A percentile compares a stretch with the other conserved stretches of the same genome.
These are phyloP conservation scores for Phytophthora melonis DNA, from an alignment of 352 stramenopile genomes.

Conservation along the genomic window DNA sequence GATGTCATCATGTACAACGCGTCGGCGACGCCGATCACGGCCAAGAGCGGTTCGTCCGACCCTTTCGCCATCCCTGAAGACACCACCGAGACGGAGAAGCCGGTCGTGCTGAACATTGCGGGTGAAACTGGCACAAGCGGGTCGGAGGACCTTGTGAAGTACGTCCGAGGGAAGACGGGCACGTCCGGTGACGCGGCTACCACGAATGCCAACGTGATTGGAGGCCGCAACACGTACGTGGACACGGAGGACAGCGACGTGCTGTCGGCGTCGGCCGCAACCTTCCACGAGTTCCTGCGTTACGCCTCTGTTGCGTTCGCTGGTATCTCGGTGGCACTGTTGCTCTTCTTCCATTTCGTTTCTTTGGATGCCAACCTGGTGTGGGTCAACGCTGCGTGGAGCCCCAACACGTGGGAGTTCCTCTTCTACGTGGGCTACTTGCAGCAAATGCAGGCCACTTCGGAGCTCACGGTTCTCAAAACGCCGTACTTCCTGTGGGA, in stretches of 20 bases:
- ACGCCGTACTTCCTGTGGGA: conserved; percentile 75
- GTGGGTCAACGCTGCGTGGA: conserved; percentile 60
- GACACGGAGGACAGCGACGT: conserved; percentile 55
- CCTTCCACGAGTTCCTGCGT: conserved; percentile 69
- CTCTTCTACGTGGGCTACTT: conserved; percentile 73
- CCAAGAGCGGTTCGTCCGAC: conserved; percentile 43
- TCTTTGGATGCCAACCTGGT: conserved; percentile 56
- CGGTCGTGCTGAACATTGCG: conserved; percentile 62
- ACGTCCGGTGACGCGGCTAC: conserved; percentile 22
- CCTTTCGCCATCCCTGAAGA: conserved; percentile 66
- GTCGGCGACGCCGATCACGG: conserved; percentile 38
- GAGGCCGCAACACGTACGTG: conserved; percentile 60
- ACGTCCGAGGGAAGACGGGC: conserved; percentile 53
- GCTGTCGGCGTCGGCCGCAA: conserved; percentile 52
- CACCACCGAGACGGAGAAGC: conserved; percentile 38
- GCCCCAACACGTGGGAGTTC: conserved; percentile 83
- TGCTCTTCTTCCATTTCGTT: conserved; percentile 72
- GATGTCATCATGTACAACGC: conserved; percentile 65
- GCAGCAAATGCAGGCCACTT: conserved; percentile 73
- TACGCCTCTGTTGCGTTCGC: conserved; percentile 67
- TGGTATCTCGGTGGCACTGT: conserved; percentile 68
- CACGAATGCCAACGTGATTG: conserved; percentile 58
- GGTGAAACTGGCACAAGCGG: conserved; percentile 29
- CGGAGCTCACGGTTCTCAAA: conserved; percentile 68
- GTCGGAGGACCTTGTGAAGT: conserved; percentile 50